phyloP scores from a whole-genome alignment of 331 rosid genomes.

The Rhamnella rubrinervis region DNA sequence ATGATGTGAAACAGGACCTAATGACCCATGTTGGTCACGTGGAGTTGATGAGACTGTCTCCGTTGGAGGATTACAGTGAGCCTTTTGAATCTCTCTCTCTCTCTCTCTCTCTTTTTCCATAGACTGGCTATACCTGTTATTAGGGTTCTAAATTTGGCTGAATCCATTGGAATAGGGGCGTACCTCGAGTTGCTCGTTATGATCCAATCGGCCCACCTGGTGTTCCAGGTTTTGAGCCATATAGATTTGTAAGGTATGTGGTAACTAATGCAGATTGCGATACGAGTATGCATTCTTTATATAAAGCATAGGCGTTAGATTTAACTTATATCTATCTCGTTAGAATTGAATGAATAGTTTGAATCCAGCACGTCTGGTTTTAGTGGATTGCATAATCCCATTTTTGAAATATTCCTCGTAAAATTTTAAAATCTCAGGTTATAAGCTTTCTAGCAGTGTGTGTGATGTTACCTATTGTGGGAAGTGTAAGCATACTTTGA shows the following conservation, averaged over 20 bases:
- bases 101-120: conserved; percentile 2
- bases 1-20: conserved; percentile 59
- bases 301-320: no score
- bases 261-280: background rate
- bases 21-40: conserved; percentile 75
- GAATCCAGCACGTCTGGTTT: background rate
- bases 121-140: background rate
- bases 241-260: conserved; percentile 60
- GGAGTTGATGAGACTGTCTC: conserved; percentile 50
- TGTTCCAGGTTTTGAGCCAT: conserved; percentile 81
- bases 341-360: background rate
- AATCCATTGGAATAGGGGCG: conserved; percentile 47
- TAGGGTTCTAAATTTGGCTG: conserved; percentile 6
- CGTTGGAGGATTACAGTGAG: conserved; percentile 63
- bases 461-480: no score
- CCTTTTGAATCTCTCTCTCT: background rate
- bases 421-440: no score
- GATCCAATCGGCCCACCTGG: conserved; percentile 91
- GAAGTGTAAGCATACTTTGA: no score
- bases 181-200: conserved; percentile 84
- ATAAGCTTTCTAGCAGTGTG: no score
- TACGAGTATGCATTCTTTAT: background rate
- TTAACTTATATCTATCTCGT: background rate
- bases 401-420: no score
- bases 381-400: background rate